Conservation (phyloP, 2,329 filamentous ascomycete species). For the Elsinoe perseae region DNA sequence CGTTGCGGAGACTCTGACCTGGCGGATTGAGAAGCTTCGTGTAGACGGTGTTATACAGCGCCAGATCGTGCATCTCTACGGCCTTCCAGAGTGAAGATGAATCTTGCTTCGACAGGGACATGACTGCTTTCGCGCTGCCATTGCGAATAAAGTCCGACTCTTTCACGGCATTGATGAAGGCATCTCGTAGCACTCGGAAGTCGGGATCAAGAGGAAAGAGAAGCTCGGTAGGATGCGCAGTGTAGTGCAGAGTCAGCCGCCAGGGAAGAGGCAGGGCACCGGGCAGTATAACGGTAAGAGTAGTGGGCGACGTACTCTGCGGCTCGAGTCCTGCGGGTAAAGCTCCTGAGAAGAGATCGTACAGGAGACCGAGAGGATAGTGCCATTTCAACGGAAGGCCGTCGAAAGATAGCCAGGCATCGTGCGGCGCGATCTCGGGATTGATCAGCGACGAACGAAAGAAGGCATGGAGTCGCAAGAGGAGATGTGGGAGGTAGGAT, state of each 20-base stretch:
- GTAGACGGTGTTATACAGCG: slow-evolving; percentile 65
- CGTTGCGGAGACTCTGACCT: slow-evolving; percentile 64
- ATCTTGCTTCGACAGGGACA: slow-evolving; percentile 77
- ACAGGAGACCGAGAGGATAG: slow-evolving; percentile 60
- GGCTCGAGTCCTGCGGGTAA: slow-evolving; percentile 31
- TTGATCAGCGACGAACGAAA: slow-evolving; percentile 53
- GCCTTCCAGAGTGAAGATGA: slow-evolving; percentile 76
- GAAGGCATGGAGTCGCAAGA: slow-evolving; percentile 56
- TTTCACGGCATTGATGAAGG: slow-evolving; percentile 63
- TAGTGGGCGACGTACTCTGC: neutral
- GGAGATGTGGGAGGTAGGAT: slow-evolving; percentile 60
- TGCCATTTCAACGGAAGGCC: slow-evolving; percentile 65
- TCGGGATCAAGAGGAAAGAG: slow-evolving; percentile 50
- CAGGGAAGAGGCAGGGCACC: slow-evolving; percentile 45
- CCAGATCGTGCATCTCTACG: slow-evolving; percentile 68
- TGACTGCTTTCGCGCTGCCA: slow-evolving; percentile 80
- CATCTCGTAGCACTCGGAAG: slow-evolving; percentile 52
- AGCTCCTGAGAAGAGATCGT: slow-evolving; percentile 58
- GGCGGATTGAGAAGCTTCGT: slow-evolving; percentile 65
- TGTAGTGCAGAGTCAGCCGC: slow-evolving; percentile 56
- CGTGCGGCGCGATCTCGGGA: slow-evolving; percentile 43
- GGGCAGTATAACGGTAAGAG: neutral
- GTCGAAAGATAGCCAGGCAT: slow-evolving; percentile 60
- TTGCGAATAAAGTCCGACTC: slow-evolving; percentile 82
- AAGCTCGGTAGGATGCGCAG: slow-evolving; percentile 50